Evolutionary conservation across 768 basidiomycete species (phyloP), one percentile per base, ranked within the genome.

Genomic region (Podaxis pistillaris): DNA sequence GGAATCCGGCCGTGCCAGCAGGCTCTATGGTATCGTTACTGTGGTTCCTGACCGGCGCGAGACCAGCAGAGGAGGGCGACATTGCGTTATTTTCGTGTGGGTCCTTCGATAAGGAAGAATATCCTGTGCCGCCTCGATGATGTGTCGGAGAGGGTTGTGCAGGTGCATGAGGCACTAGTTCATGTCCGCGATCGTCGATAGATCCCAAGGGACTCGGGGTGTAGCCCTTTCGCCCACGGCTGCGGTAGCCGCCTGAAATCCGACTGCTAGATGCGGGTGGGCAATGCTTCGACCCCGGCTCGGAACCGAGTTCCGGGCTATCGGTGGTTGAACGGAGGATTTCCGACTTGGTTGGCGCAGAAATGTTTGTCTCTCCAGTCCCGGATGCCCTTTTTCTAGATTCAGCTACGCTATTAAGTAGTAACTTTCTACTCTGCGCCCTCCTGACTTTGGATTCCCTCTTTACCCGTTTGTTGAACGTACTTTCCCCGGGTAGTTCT

Each of bases 401-500:
- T 30, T 24, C 26, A 52, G 7, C 8, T 9, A 33, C 9, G 9
- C 50, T 52, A 17, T 52, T 52, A 9, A 13, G 22, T n/a, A 53
- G 26, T 17, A 9, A 11, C n/a, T 58, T 55, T 57, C 37, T 53
- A 26, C 15, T 41, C 4, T 37, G 62, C n/a, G 60, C 40, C 47
- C 63, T 52, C 15, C 59, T 36, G 11, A 61, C 46, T 19, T 80
- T 84, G 13, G 90, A 90, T 68, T 87, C 84, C 69, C 84, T 84
- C 70, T 79, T 81, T 36, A 93, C 73, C 33, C 72, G 74, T 30
- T 74, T 70, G 56, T 81, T 86, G 26, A 93, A 74, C 63, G 75
- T 72, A 8, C 69, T 75, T 66, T 91, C 90, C 7, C 83, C 87
- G 1, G 84, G 85, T 19, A 84, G 71, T 15, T 77, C 73, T 13